Conservation (phyloP, 768 basidiomycete genomes). For the Punctularia strigosozonata region DNA sequence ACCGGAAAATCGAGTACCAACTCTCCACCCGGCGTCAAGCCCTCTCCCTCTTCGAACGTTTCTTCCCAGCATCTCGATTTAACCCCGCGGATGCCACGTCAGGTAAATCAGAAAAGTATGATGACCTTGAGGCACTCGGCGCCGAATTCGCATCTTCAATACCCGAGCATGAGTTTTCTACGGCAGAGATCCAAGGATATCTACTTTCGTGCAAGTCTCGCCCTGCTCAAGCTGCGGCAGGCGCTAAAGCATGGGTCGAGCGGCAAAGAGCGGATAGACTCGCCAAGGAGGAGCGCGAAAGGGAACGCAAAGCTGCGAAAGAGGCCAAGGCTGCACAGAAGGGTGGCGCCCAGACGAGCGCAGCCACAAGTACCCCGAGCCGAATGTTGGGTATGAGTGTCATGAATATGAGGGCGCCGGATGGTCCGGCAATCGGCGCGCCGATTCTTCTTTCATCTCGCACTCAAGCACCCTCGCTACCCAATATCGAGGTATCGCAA, state of each 20-base stretch:
- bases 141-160: conserved; percentile 13
- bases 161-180: conserved; percentile 15
- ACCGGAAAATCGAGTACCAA: conserved; percentile 14
- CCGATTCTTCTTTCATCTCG: no score
- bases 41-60: conserved; percentile 11
- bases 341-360: no score
- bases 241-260: conserved; percentile 5
- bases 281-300: neutral
- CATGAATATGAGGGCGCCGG: no score
- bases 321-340: no score
- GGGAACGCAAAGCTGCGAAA: neutral
- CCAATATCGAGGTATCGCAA: no score
- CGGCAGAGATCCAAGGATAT: conserved; percentile 23
- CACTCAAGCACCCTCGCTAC: no score
- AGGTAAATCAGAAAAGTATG: neutral
- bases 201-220: conserved; percentile 20
- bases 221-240: conserved; percentile 15
- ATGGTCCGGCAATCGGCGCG: no score
- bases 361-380: no score
- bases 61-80: conserved; percentile 7
- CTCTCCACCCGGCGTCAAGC: conserved; percentile 10
- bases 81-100: neutral
- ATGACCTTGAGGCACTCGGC: conserved; percentile 7
- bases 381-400: no score
- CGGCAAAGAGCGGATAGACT: conserved; percentile 2